Evolutionary conservation across 257 asterid genomes (phyloP), one percentile per base, ranked within the genome.

Genomic region (Forsythia viridissima): DNA sequence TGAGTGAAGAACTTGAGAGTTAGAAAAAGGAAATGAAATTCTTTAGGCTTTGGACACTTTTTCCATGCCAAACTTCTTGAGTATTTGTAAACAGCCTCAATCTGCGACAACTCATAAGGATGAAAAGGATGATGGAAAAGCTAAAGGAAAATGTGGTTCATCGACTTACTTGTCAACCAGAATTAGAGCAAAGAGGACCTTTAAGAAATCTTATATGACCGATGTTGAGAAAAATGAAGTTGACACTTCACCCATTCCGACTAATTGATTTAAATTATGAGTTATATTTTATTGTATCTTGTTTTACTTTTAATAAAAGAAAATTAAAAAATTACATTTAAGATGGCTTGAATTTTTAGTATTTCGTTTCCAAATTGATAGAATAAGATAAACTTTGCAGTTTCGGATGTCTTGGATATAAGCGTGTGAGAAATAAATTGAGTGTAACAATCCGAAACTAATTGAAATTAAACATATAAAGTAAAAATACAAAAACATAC

Each of bases 241-340:
- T 11, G 79, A 57, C 15, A 30, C 43, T 24, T 41, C 36, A 41
- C 43, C 43, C 43, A 41, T 41, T 41, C 43, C 43, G 7, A 7
- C 43, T 10, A 12, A 59, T 41, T 75, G 79, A 71, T 44, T 75
- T 36, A 75, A 75, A 40, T 66, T 75, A 41, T 75, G 8, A 75
- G 7, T 7, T 41, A 24, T 24, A 24, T 41, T 41, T 41, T 41
- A 4, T 24, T 24, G 43, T 7, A 3, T 41, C 7, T 41, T 41
- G 7, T 41, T 41, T 41, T 41, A 4, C 4, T 2, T 4, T 41
- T 41, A 41, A 41, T 41, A 24, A 24, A 24, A 24, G 24, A 24
- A 24, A 24, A 24, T 24, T 24, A 24, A 24, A 24, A 24, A 24
- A 24, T 24, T 24, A 24, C 24, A 24, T 24, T 24, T 24, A 24